Evolutionary conservation across 2,329 filamentous ascomycete species (phyloP), one percentile per base, ranked within the genome.

Genomic region (Arthrobotrys iridis): DNA sequence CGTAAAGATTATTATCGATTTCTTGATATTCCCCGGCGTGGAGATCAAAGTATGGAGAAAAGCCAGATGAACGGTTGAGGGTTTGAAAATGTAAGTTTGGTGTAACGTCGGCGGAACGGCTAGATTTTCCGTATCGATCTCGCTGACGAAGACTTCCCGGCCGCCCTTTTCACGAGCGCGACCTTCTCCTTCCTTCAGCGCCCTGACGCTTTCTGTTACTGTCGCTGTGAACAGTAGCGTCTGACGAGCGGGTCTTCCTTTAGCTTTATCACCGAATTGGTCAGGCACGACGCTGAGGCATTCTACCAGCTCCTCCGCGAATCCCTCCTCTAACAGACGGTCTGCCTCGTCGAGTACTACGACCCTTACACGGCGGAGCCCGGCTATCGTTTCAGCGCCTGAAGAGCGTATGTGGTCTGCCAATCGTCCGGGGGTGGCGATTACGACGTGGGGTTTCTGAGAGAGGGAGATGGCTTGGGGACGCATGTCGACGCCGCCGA

Each of bases 271-370:
- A 0, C 91, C 89, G 11, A 50, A 74, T 2, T 62, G 50, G 3
- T 77, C 63, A 0, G 95, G 95, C 0, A 99, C 86, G 1, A 90
- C 89, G 1, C 88, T 89, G 2, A 99, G 86, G 80, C 93, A 97
- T 76, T 93, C 92, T 81, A 96, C 92, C 0, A 99, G 89, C 80
- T 97, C 95, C 33, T 89, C 87, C 40, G 90, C 87, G 37, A 79
- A 80, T 0, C 77, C 77, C 59, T 79, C 79, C 5, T 72, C 77
- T 46, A 99, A 87, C 37, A 99, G 86, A 46, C 95, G 88, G 83
- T 99, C 95, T 2, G 95, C 95, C 85, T 99, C 95, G 81, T 99
- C 95, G 43, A 99, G 89, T 5, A 99, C 93, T 1, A 98, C 91
- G 81, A 92, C 93, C 68, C 88, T 89, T 24, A 93, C 90, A 58